These are phyloP conservation scores for Lactarius indigo DNA, from an alignment of 768 basidiomycete genomes.

Conservation along the genomic window DNA sequence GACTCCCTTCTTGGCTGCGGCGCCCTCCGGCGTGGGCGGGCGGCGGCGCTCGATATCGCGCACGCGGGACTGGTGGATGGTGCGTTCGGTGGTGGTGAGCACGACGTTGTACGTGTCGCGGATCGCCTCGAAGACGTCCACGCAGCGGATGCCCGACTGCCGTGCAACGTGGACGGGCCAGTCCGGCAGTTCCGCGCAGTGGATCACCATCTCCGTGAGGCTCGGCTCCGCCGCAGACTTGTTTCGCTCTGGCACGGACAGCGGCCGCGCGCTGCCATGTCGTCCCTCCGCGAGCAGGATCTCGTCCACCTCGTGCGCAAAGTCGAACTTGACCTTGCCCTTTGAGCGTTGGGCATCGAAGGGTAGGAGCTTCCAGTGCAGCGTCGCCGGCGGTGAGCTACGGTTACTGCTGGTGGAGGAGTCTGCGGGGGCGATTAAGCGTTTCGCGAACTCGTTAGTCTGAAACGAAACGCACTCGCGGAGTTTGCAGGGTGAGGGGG, in stretches of 20 bases:
- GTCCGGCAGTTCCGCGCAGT: conserved; percentile 38
- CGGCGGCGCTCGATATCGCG: conserved; percentile 36
- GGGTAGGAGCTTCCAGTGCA: conserved; percentile 50
- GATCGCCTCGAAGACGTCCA: conserved; percentile 59
- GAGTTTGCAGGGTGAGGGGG: background rate
- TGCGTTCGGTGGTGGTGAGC: conserved; percentile 45
- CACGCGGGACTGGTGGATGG: conserved; percentile 27
- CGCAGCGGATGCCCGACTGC: conserved; percentile 44
- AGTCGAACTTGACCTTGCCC: conserved; percentile 47
- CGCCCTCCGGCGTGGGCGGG: conserved; percentile 35
- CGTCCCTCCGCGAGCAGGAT: conserved; percentile 30
- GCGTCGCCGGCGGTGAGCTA: conserved; percentile 36
- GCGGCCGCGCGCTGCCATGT: conserved; percentile 28
- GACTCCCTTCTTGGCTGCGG: conserved; percentile 39
- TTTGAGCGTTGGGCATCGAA: conserved; percentile 34
- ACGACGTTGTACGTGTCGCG: conserved; percentile 45
- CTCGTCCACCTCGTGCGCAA: conserved; percentile 35
- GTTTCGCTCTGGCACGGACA: conserved; percentile 39
- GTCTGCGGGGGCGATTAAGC: conserved; percentile 2
- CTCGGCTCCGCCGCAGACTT: conserved; percentile 43
- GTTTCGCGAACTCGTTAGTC: background rate
- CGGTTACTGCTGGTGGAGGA: conserved; percentile 11
- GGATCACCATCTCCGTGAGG: conserved; percentile 49
- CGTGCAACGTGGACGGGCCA: conserved; percentile 45
- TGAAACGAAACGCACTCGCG: background rate